Evolutionary conservation across 768 basidiomycete genomes (phyloP).

Genomic region (Mycena sanguinolenta): DNA sequence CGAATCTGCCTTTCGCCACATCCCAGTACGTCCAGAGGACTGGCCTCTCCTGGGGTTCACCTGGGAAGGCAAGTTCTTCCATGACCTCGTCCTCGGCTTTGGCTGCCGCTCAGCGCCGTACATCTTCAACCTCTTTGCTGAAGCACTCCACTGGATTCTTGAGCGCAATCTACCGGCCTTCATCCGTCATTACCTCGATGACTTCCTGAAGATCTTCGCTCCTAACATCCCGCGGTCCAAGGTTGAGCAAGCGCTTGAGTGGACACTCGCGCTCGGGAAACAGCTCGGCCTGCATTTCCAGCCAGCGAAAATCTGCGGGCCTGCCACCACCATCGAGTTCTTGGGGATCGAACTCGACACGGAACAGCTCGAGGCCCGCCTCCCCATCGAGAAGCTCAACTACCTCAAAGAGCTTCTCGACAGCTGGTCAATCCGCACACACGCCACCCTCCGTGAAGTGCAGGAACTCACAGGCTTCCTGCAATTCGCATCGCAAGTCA

Average conservation of each 20-base stretch:
- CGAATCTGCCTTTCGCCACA: too few species aligned
- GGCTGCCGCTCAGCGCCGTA: too few species aligned
- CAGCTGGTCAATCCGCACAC: background rate
- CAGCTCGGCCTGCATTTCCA: background rate
- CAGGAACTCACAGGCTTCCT: constrained; percentile 34
- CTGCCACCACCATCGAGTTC: background rate
- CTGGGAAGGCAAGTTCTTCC: too few species aligned
- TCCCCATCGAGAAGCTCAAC: background rate
- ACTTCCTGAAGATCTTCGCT: background rate
- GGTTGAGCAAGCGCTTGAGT: background rate
- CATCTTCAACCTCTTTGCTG: too few species aligned
- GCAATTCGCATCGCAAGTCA: constrained; percentile 35
- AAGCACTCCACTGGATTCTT: background rate
- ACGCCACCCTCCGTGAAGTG: constrained; percentile 21
- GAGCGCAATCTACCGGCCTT: background rate
- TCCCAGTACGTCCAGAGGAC: too few species aligned
- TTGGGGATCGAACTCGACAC: background rate
- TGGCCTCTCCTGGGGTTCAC: too few species aligned
- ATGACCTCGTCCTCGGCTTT: too few species aligned
- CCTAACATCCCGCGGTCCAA: background rate
- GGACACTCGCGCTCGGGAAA: background rate
- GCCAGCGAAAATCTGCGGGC: background rate
- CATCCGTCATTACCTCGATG: background rate
- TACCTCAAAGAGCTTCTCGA: background rate
- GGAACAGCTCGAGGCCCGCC: background rate